Percentiles rank a stretch among this genome's conserved stretches.
Conservation (phyloP, 441 rosid species). For the Macaranga tanarius region DNA sequence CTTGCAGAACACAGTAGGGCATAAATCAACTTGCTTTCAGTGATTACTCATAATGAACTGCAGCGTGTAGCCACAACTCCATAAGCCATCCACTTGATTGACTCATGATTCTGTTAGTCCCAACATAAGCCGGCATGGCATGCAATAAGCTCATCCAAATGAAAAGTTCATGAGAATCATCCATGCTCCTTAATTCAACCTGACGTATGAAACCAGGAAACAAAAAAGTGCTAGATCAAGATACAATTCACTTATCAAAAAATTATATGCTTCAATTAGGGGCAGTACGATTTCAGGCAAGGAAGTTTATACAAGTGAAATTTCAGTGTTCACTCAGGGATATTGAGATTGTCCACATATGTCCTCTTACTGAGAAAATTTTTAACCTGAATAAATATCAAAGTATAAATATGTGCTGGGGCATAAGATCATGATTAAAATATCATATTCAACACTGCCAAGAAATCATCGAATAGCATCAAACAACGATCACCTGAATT, state of each 20-base stretch:
- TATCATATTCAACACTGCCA: neutral
- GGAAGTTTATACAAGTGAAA: neutral
- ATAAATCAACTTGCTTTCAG: neutral
- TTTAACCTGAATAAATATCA: neutral
- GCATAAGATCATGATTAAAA: neutral
- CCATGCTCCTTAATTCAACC: neutral
- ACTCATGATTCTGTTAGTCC: neutral
- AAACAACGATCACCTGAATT: constrained; percentile 27
- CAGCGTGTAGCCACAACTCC: neutral
- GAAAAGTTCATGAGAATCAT: neutral
- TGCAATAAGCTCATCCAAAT: neutral
- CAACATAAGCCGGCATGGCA: neutral
- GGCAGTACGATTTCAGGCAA: neutral
- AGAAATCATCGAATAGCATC: neutral
- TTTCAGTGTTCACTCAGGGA: neutral
- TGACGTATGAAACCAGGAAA: neutral
- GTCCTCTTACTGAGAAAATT: neutral
- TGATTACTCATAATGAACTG: neutral
- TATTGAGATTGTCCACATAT: neutral
- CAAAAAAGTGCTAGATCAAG: neutral
- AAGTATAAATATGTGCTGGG: neutral
- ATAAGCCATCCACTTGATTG: constrained; percentile 6
- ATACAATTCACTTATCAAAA: neutral
- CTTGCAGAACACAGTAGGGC: neutral
- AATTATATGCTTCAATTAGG: neutral